Conservation (phyloP, 1,284 basidiomycete genomes). For the Ceratobasidium sp. region DNA sequence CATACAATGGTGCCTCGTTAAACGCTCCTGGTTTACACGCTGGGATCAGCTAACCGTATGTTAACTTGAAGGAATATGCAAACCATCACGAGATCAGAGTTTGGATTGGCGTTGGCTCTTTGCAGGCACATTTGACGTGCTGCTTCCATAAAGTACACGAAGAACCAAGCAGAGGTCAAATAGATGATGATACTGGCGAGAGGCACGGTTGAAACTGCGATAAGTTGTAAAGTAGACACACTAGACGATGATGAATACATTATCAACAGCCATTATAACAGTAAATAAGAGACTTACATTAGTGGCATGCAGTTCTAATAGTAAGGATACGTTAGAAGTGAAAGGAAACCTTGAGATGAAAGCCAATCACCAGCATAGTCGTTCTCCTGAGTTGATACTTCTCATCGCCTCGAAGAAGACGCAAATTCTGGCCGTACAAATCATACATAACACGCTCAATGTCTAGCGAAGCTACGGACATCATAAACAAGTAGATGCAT, state of each 20-base stretch:
- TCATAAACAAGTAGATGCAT: background rate
- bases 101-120: background rate
- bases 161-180: background rate
- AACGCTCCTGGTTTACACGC: background rate
- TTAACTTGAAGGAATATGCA: background rate
- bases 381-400: background rate
- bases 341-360: background rate
- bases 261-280: background rate
- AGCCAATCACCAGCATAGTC: background rate
- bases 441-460: background rate
- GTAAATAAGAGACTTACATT: background rate
- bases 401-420: background rate
- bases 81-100: background rate
- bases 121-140: slow-evolving; percentile 4
- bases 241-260: background rate
- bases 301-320: background rate
- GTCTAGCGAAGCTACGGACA: background rate
- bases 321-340: background rate
- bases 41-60: background rate
- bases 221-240: background rate
- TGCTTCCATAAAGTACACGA: background rate
- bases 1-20: background rate
- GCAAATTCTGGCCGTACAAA: background rate
- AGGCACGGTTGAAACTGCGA: background rate
- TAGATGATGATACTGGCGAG: background rate